Base-by-base conservation (phyloP, 2,329 filamentous ascomycete species). In the Fonsecaea pedrosoi region DNA sequence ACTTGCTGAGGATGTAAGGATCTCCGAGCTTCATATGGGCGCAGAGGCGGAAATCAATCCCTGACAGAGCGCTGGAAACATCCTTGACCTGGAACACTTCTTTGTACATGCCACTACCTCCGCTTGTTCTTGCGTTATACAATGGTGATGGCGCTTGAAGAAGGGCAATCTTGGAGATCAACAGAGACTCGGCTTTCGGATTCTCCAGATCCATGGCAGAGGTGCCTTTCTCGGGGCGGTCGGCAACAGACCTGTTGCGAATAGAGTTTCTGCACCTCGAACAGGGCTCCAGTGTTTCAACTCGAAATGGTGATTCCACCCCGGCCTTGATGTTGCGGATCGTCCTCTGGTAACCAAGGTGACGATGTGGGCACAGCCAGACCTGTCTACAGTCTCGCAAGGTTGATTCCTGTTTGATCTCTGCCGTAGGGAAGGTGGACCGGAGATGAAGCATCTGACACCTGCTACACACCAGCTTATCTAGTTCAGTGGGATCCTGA, bases 121-220 rank as follows among this genome's bases (percentile, higher is more conserved):
- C 68, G 54, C 60, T 72, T 18, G 64, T 68, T 38, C 66, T 67
- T n/a, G 65, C 65, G 37, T 67, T 71, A 60, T 72, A 71, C 15
- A 67, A 30, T 5, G 72, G 72, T 2, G 71, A 66, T 5, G 72
- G 72, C 1, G 67, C 64, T 57, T 73, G 71, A 18, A 73, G 61
- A 13, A 73, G 53, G n/a, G 56, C 72, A 54, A 73, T 68, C 50
- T 73, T 73, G 38, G 72, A 71, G 32, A 72, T 71, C 37, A 73
- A 45, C 12, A 73, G 50, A 15, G 70, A 73, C 55, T 70, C 62
- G 10, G 71, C 60, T 30, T 69, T 71, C 6, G 69, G 66, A 54
- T 67, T 67, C 37, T 73, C 71, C 15, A 73, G 64, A 35, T 71
- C 68, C n/a, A 62, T 69, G 8, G 21, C n/a, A 1, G 67, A 69